Evolutionary conservation across 2,329 filamentous ascomycete species (phyloP).

Genomic region (Cercospora zeina): DNA sequence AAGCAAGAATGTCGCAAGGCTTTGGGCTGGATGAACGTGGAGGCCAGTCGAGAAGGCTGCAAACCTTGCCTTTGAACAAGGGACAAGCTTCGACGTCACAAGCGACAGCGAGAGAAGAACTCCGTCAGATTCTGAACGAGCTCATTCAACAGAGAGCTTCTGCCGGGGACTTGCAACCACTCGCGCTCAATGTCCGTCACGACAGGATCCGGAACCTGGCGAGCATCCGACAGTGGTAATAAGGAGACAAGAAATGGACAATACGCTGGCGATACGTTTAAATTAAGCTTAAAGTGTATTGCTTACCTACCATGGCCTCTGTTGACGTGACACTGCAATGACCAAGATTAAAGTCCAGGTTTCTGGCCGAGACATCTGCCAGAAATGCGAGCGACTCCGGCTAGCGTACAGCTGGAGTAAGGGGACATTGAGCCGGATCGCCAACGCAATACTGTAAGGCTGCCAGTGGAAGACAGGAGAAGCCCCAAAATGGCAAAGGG

Average conservation of each 20-base stretch:
- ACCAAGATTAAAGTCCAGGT: neutral
- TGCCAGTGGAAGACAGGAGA: neutral
- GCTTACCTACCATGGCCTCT: neutral
- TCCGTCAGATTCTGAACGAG: neutral
- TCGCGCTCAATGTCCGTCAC: neutral
- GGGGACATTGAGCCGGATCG: neutral
- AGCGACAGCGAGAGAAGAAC: neutral
- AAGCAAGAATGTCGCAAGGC: neutral
- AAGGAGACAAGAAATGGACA: neutral
- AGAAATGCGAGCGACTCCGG: neutral
- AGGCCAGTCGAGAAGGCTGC: neutral
- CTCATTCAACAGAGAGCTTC: neutral
- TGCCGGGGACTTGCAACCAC: neutral
- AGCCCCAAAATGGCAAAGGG: neutral
- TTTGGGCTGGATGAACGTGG: neutral
- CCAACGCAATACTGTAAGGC: neutral
- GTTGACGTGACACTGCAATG: neutral
- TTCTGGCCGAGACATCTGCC: neutral
- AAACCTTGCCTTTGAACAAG: slow-evolving; percentile 1
- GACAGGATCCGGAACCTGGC: neutral
- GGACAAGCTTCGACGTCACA: neutral
- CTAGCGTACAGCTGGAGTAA: neutral
- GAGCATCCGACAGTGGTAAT: neutral
- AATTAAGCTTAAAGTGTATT: slow-evolving; percentile 1
- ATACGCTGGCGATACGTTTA: neutral